Percentiles rank a stretch among this genome's conserved stretches.
Conservation (phyloP, 2,329 filamentous ascomycete genomes). For the Epichloe gansuensis region DNA sequence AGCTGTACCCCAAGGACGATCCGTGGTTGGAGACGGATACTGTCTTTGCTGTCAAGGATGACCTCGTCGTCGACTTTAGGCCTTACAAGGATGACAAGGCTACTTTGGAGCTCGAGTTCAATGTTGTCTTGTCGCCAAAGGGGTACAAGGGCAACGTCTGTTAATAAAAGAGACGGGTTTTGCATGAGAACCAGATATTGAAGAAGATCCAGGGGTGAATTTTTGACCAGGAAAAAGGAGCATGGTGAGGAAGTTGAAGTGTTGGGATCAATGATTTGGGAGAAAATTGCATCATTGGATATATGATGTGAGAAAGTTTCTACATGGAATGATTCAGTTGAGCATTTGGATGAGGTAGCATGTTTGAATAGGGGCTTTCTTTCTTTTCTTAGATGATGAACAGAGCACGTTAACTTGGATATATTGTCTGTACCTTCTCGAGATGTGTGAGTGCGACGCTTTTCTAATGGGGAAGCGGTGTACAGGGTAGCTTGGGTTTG, state of each 20-base stretch:
- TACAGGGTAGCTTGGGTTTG: no score
- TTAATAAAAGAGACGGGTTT: background rate
- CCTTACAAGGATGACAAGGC: slow-evolving; percentile 28
- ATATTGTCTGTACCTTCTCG: no score
- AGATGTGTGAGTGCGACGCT: no score
- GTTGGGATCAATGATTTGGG: background rate
- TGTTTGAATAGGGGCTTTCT: no score
- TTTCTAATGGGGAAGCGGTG: no score
- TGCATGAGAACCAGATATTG: no score
- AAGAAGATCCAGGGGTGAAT: no score
- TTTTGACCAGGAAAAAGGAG: background rate
- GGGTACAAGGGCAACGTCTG: slow-evolving; percentile 28
- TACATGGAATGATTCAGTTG: no score
- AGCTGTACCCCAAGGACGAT: slow-evolving; percentile 60
- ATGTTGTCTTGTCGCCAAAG: slow-evolving; percentile 31
- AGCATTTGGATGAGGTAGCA: no score
- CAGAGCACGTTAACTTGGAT: no score
- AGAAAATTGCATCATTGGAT: background rate
- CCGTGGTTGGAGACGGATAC: slow-evolving; percentile 42
- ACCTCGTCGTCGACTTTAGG: slow-evolving; percentile 37
- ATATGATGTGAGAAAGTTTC: background rate
- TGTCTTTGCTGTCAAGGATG: slow-evolving; percentile 42
- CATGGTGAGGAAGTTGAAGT: no score
- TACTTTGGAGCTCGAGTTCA: slow-evolving; percentile 26
- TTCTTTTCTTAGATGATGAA: no score